A percentile compares a stretch with the other conserved stretches of the same genome.
phyloP scores from a whole-genome alignment of 805 yeast species.

The Metschnikowia arizonensis region DNA sequence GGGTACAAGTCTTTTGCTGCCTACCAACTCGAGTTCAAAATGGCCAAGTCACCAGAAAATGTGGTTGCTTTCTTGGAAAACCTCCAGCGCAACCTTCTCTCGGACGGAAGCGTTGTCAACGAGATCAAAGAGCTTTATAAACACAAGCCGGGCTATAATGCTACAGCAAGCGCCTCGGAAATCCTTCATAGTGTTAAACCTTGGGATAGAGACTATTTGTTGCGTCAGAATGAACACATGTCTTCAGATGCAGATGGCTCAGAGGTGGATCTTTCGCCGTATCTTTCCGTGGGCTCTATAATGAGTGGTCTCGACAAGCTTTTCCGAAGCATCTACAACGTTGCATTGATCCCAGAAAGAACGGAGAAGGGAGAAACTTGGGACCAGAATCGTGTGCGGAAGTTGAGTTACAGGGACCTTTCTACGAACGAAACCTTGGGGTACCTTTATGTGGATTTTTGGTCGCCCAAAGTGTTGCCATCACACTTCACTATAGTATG shows the following conservation, averaged over 20 bases:
- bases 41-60: slow-evolving; percentile 79
- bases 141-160: slow-evolving; percentile 18
- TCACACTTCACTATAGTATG: slow-evolving; percentile 96
- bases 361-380: slow-evolving; percentile 76
- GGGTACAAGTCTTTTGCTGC: slow-evolving; percentile 69
- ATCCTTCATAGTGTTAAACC: slow-evolving; percentile 57
- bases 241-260: slow-evolving; percentile 24
- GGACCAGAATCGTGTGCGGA: slow-evolving; percentile 74
- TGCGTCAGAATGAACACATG: slow-evolving; percentile 18
- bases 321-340: slow-evolving; percentile 70
- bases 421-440: slow-evolving; percentile 61
- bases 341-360: slow-evolving; percentile 63
- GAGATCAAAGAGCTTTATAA: slow-evolving; percentile 54
- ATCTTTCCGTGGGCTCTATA: slow-evolving; percentile 81
- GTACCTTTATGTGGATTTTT: slow-evolving; percentile 80
- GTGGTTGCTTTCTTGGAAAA: slow-evolving; percentile 66
- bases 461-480: slow-evolving; percentile 76
- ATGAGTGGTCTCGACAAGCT: slow-evolving; percentile 76
- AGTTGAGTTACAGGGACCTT: slow-evolving; percentile 64
- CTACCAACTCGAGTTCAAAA: slow-evolving; percentile 81
- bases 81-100: slow-evolving; percentile 47
- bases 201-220: slow-evolving; percentile 83
- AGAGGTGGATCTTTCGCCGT: slow-evolving; percentile 52
- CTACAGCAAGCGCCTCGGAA: slow-evolving; percentile 28
- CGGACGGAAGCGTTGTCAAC: slow-evolving; percentile 41